phyloP scores from a whole-genome alignment of 192 early-diverging fungal genomes.

The Coemansia aciculifera region DNA sequence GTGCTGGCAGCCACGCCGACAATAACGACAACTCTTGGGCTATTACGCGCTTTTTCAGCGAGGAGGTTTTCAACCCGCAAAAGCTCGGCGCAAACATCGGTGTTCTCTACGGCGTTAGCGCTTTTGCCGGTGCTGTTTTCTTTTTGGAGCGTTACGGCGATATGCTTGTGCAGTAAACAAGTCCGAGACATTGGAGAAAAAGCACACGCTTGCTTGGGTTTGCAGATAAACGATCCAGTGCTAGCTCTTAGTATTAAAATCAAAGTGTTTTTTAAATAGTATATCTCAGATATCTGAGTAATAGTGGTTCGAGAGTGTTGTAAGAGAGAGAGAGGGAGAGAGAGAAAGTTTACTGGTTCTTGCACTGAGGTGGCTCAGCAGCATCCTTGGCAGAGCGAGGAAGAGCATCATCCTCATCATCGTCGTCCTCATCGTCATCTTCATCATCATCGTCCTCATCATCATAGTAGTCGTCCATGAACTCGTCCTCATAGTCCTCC shows the following conservation, averaged over 20 bases:
- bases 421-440: constrained; percentile 51
- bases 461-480: constrained; percentile 47
- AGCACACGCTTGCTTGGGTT: too few species aligned
- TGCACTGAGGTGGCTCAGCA: constrained; percentile 56
- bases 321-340: background rate
- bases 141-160: constrained; percentile 51
- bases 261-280: background rate
- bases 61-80: constrained; percentile 43
- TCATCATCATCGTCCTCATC: constrained; percentile 53
- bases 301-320: too few species aligned
- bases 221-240: too few species aligned
- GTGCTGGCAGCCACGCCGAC: constrained; percentile 19
- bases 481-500: constrained; percentile 45
- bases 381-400: constrained; percentile 54
- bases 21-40: constrained; percentile 48
- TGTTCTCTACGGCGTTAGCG: constrained; percentile 50
- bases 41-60: constrained; percentile 47
- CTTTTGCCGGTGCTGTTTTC: constrained; percentile 53
- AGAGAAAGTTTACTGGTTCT: constrained; percentile 43
- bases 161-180: constrained; percentile 42
- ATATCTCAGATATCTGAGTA: too few species aligned
- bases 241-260: too few species aligned
- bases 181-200: background rate
- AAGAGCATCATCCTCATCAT: constrained; percentile 44
- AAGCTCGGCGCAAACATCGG: constrained; percentile 45